Conservation (phyloP, 169 alveolate genomes). For the Cryptosporidium tyzzeri region DNA sequence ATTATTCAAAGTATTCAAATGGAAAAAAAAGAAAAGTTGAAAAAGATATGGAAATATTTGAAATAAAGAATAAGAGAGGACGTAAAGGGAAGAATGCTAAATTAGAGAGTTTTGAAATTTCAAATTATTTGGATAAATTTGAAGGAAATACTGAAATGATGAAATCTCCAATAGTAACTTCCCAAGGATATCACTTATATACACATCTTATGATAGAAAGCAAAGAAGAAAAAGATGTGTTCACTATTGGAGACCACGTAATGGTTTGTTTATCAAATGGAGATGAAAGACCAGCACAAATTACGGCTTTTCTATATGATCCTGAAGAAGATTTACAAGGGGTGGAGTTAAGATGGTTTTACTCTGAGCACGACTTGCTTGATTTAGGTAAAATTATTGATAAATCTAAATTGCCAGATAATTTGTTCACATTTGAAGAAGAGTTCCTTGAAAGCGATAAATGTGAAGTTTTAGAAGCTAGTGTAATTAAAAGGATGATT, state of each 20-base stretch:
- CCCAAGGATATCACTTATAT: constrained; percentile 71
- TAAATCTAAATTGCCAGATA: constrained; percentile 40
- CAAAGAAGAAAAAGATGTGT: constrained; percentile 13
- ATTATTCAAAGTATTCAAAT: neutral
- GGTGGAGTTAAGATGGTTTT: constrained; percentile 74
- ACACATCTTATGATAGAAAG: constrained; percentile 35
- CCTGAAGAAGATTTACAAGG: constrained; percentile 60
- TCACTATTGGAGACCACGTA: constrained; percentile 67
- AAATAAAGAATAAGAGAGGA: neutral
- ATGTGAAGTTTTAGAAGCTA: constrained; percentile 60
- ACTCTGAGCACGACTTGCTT: constrained; percentile 50
- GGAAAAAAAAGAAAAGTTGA: neutral
- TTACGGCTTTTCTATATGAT: constrained; percentile 70
- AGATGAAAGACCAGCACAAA: constrained; percentile 75
- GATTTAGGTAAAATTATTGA: constrained; percentile 55
- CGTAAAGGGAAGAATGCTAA: neutral
- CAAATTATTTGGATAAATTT: neutral
- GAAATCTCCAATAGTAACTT: constrained; percentile 56
- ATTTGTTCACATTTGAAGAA: constrained; percentile 45
- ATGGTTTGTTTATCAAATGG: constrained; percentile 70
- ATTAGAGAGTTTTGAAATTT: neutral
- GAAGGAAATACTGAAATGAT: constrained; percentile 1
- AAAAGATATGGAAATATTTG: neutral
- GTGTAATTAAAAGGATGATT: constrained; percentile 67
- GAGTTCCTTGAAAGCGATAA: constrained; percentile 67